Percentiles rank a stretch among this genome's conserved stretches.
Evolutionary conservation across 768 basidiomycete species (phyloP).

Genomic region (Naematelia encephala): DNA sequence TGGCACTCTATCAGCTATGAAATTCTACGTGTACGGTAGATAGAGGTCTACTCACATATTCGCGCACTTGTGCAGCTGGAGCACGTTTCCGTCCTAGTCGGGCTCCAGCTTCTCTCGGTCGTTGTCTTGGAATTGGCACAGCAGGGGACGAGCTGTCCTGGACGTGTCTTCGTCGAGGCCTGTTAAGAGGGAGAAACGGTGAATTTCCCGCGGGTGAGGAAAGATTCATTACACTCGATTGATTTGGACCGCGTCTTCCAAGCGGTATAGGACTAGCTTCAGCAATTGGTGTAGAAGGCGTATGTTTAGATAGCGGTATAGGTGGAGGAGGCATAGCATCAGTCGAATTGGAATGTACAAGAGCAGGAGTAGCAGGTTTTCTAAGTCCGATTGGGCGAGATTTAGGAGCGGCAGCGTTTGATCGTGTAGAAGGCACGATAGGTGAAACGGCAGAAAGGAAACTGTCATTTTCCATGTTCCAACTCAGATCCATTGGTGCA

Average conservation of each 20-base stretch:
- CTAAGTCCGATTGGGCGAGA: not conserved
- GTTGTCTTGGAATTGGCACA: not conserved
- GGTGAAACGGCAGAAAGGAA: not conserved
- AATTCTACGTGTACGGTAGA: too few species aligned
- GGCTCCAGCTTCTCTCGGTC: too few species aligned
- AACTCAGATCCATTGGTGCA: constrained; percentile 31
- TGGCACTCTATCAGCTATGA: too few species aligned
- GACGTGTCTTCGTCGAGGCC: constrained; percentile 3
- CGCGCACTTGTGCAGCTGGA: constrained; percentile 2
- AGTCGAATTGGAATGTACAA: constrained; percentile 9
- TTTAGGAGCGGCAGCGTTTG: too few species aligned
- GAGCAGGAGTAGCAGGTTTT: constrained; percentile 5
- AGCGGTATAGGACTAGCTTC: not conserved
- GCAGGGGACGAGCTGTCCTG: constrained; percentile 10
- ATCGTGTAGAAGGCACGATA: not conserved
- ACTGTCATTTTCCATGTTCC: constrained; percentile 17
- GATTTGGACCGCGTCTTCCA: not conserved
- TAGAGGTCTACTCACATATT: constrained; percentile 23
- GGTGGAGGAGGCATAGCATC: constrained; percentile 38
- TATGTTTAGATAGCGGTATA: constrained; percentile 13
- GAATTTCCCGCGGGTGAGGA: not conserved
- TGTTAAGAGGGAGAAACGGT: constrained; percentile 3
- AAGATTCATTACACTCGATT: not conserved
- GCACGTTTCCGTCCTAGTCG: not conserved
- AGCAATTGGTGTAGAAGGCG: not conserved